phyloP scores from a whole-genome alignment of 129 eudicot genomes.

The Scalesia atractyloides region DNA sequence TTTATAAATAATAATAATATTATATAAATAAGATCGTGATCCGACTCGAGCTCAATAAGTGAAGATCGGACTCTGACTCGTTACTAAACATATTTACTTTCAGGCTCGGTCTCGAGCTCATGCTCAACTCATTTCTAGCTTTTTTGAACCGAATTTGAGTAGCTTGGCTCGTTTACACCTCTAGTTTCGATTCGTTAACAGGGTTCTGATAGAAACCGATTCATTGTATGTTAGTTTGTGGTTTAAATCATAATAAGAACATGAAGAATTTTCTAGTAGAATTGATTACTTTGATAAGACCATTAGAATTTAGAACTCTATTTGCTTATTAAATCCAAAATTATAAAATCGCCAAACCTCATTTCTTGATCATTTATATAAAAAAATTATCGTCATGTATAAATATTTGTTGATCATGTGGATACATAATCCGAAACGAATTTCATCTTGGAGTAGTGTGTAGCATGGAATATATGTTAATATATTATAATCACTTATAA shows the following conservation, averaged over 20 bases:
- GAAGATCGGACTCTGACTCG: too few species aligned
- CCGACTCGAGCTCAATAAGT: too few species aligned
- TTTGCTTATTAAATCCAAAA: neutral
- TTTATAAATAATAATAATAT: too few species aligned
- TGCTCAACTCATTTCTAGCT: too few species aligned
- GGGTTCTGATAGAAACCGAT: neutral
- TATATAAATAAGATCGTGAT: too few species aligned
- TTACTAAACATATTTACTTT: too few species aligned
- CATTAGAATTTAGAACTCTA: too few species aligned
- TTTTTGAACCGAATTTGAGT: too few species aligned
- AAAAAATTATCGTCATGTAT: neutral
- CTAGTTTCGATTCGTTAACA: neutral
- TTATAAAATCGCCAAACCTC: neutral
- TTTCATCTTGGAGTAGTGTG: neutral
- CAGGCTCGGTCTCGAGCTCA: too few species aligned
- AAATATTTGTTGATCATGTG: constrained; percentile 5
- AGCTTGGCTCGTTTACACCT: too few species aligned
- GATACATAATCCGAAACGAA: neutral
- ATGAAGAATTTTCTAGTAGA: neutral
- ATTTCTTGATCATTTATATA: neutral
- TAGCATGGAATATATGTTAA: neutral
- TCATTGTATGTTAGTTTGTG: neutral
- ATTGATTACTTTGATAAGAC: neutral
- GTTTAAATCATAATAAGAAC: neutral
- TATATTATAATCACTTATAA: neutral